phyloP scores from a whole-genome alignment of 75 land plant species.

The Selaginella tamariscina region DNA sequence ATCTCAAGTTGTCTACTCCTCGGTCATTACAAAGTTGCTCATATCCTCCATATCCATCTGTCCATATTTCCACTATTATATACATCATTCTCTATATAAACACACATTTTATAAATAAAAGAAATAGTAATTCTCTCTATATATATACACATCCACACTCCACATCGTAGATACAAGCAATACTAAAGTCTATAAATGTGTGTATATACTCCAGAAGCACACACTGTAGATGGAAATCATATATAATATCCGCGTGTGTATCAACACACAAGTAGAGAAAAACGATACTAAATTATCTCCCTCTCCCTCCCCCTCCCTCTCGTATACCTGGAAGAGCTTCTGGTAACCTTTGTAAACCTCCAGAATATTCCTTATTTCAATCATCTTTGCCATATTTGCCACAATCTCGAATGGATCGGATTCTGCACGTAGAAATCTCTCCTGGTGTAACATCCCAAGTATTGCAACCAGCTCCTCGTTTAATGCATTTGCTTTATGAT shows the following conservation, averaged over 20 bases:
- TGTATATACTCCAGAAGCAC: too few species aligned
- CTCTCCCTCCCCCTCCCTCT: background rate
- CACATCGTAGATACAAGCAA: too few species aligned
- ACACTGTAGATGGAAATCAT: too few species aligned
- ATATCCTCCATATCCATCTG: conserved; percentile 33
- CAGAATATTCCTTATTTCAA: conserved; percentile 18
- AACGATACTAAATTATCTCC: background rate
- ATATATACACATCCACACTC: too few species aligned
- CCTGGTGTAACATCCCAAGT: conserved; percentile 21
- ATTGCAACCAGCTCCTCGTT: conserved; percentile 32
- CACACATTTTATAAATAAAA: too few species aligned
- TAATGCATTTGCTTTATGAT: conserved; percentile 10
- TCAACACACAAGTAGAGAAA: too few species aligned
- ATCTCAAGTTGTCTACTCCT: conserved; percentile 30
- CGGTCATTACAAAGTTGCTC: conserved; percentile 24
- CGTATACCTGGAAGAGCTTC: conserved; percentile 28
- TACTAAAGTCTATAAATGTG: too few species aligned
- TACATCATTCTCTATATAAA: too few species aligned
- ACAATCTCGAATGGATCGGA: conserved; percentile 30
- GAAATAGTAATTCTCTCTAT: too few species aligned
- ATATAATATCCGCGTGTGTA: too few species aligned
- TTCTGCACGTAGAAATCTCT: conserved; percentile 16
- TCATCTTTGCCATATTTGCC: conserved; percentile 18
- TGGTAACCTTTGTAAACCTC: conserved; percentile 26
- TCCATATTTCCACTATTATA: background rate